Base-by-base conservation (phyloP, 2,329 filamentous ascomycete genomes). In the Dactylellina haptotyla region DNA sequence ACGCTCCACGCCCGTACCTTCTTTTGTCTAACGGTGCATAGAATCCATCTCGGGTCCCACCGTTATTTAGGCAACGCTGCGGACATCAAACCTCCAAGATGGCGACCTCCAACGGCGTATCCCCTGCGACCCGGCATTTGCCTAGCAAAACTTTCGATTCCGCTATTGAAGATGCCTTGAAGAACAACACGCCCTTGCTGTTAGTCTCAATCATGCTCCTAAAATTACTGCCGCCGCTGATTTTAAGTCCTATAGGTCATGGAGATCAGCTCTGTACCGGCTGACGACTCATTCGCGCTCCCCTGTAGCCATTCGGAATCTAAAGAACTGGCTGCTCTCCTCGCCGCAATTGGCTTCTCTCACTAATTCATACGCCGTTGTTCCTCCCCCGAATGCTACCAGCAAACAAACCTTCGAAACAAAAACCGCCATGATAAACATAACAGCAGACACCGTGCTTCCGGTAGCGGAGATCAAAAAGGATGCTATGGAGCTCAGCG, bases 401-500 rank as follows among this genome's bases (percentile, higher is more conserved):
- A 86, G 90, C 28, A 91, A 89, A 80, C 84, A 86, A 76, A 86
- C 87, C 16, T 96, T 96, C 79, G 90, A 96, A 73, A 90, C 90
- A 18, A 93, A 89, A 81, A 96, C 91, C 0, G 90, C 93, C 20
- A 90, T 93, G 3, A 96, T 97, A 74, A 90, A 96, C 80, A 87
- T 93, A 53, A 87, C 91, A 1, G 76, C 77, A n/a, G 67, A 69
- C 25, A 61, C 51, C 37, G 72, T 57, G 64, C 76, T 41, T 34
- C 93, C 78, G 84, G 97, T 76, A 88, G 90, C 39, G 84, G 90
- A 78, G 87, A 98, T 80, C 97, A 96, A 82, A 87, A 87, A 50
- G 93, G 62, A 98, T 83, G 87, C 92, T 32, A 80, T 90, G 76
- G 98, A 93, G 93, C 83, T 99, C 75, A 93, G 92, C 81, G 87